phyloP scores from a whole-genome alignment of 2,329 filamentous ascomycete genomes.

The Paecilomyces sp. region DNA sequence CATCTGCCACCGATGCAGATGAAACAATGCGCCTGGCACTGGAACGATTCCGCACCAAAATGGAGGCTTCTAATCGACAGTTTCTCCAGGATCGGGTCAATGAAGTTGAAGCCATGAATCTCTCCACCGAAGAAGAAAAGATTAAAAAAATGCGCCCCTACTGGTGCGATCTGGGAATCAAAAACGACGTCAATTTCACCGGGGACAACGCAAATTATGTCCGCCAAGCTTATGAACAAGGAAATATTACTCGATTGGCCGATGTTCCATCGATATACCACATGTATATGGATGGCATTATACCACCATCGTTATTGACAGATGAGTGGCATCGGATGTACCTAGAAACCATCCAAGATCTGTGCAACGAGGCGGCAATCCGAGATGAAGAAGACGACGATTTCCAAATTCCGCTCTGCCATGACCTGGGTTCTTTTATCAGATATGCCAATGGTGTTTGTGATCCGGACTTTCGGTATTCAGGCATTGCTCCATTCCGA shows the following conservation, averaged over 20 bases:
- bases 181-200: neutral
- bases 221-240: neutral
- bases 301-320: neutral
- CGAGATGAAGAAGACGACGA: neutral
- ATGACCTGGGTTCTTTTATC: constrained; percentile 2
- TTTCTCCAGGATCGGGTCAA: constrained; percentile 6
- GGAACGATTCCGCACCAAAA: constrained; percentile 3
- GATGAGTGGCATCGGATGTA: neutral
- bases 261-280: neutral
- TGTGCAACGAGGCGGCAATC: neutral
- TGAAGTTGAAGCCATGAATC: neutral
- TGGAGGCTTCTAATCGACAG: constrained; percentile 1
- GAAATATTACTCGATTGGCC: constrained; percentile 1
- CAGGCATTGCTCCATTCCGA: neutral
- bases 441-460: constrained; percentile 1
- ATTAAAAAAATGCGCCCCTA: neutral
- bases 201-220: neutral
- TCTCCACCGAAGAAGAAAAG: neutral
- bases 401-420: constrained; percentile 1
- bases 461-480: neutral
- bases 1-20: neutral
- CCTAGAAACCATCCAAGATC: neutral
- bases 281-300: neutral
- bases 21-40: constrained; percentile 5
- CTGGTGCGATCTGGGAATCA: neutral